Base-by-base conservation (phyloP, 163 green algal species). In the Chloromonas sp. region DNA sequence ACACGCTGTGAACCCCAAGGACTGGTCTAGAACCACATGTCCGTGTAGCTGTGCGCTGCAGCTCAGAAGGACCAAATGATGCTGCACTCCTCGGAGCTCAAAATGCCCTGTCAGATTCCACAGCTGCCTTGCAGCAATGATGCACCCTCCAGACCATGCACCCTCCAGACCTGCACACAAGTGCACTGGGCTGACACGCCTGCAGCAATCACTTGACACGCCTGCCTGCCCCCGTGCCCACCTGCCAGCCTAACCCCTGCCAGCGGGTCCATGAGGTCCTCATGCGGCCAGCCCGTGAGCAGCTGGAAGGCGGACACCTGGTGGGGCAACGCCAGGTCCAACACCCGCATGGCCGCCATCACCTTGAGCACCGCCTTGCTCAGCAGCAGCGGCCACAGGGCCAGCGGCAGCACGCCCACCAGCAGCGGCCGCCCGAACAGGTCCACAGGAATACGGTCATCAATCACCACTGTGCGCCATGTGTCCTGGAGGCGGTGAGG, bases 351-450 rank as follows among this genome's bases (percentile, higher is more conserved):
- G 0, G 86, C 83, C 1, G 92, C 89, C 90, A 95, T 94, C 60
- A 96, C 88, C 90, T 96, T 97, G 79, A 96, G 87, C 61, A 96
- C 78, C 3, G 94, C 94, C 85, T 97, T 97, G 89, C 87, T 89
- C 58, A 97, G 89, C 71, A 97, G 85, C 86, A 97, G 88, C 8
- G 94, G 94, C 94, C 94, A 97, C 58, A 96, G 89, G 88, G 95
- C 92, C 87, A 94, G 84, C 13, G 92, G 93, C 14, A 90, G 85
- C 60, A 87, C 88, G 79, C 91, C 91, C 5, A 95, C 89, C 0
- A 94, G 85, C 84, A 96, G 85, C 59, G 93, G 90, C 60, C 90
- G 85, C 0, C 93, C 94, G 88, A 96, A 96, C 58, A 95, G 85
- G 88, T 96, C 93, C 60, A 97, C 88, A 5, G 94, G 94, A 57